These are phyloP conservation scores for Spergularia bocconei DNA, from an alignment of 148 eudicot genomes.

Conservation along the genomic window DNA sequence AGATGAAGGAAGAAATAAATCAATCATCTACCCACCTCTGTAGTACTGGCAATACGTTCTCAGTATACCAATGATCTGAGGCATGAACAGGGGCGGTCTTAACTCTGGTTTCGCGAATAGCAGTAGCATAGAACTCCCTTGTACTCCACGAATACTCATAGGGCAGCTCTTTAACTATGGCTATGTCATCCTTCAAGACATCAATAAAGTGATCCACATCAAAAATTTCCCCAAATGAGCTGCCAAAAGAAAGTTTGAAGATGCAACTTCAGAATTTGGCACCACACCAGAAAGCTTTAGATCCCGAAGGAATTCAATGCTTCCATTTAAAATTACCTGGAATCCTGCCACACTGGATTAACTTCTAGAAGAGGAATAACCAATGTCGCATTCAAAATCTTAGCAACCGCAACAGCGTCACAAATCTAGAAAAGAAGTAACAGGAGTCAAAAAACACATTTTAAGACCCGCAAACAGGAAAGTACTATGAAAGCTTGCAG, in stretches of 20 bases:
- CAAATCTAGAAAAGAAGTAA: constrained; percentile 53
- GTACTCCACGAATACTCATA: constrained; percentile 91
- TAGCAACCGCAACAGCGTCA: constrained; percentile 98
- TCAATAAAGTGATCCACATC: constrained; percentile 95
- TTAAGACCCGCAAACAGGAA: not conserved
- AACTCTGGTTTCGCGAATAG: constrained; percentile 79
- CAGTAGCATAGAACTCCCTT: constrained; percentile 84
- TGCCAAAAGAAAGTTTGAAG: constrained; percentile 28
- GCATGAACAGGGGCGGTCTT: constrained; percentile 97
- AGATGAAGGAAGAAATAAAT: not conserved
- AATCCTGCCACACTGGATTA: constrained; percentile 97
- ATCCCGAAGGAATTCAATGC: not conserved
- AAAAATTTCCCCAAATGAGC: constrained; percentile 83
- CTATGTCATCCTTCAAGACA: constrained; percentile 74
- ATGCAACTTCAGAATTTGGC: constrained; percentile 5
- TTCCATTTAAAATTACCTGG: constrained; percentile 51
- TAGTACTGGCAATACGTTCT: constrained; percentile 73
- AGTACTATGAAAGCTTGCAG: not conserved
- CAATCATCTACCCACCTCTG: constrained; percentile 49
- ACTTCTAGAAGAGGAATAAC: constrained; percentile 94
- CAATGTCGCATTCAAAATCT: constrained; percentile 91
- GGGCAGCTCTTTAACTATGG: constrained; percentile 81
- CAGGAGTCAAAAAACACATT: not conserved
- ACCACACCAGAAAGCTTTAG: constrained; percentile 12
- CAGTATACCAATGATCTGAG: constrained; percentile 89